Evolutionary conservation across 495 filamentous ascomycete genomes (phyloP).

Genomic region (Parmelia sp.): DNA sequence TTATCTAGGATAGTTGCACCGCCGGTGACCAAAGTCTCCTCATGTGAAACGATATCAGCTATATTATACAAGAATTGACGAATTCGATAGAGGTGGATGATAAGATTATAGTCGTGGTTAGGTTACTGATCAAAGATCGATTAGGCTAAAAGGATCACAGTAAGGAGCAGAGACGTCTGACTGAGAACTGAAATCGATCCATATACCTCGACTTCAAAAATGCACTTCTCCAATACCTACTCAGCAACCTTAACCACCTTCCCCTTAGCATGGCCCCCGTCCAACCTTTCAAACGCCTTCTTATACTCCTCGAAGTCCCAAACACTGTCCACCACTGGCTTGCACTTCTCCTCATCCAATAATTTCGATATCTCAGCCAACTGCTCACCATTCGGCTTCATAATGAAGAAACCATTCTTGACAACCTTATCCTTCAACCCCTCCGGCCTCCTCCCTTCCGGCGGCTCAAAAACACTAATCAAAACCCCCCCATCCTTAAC

Average conservation of each 20-base stretch:
- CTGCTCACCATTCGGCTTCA: slow-evolving; percentile 37
- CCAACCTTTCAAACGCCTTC: slow-evolving; percentile 41
- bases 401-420: slow-evolving; percentile 40
- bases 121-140: too few relatives aligned
- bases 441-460: slow-evolving; percentile 38
- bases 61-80: too few relatives aligned
- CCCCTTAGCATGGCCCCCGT: slow-evolving; percentile 37
- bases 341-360: slow-evolving; percentile 38
- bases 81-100: too few relatives aligned
- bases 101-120: too few relatives aligned
- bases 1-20: too few relatives aligned
- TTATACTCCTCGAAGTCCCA: slow-evolving; percentile 42
- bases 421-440: slow-evolving; percentile 29
- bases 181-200: background rate
- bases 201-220: too few relatives aligned
- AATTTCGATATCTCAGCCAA: slow-evolving; percentile 39
- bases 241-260: slow-evolving; percentile 35
- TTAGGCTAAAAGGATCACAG: too few relatives aligned
- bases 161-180: too few relatives aligned
- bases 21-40: too few relatives aligned
- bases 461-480: slow-evolving; percentile 47
- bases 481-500: slow-evolving; percentile 40
- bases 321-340: slow-evolving; percentile 42
- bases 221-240: background rate
- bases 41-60: too few relatives aligned